Base-by-base conservation (phyloP, 83 land plant species). In the Larix sibirica region DNA sequence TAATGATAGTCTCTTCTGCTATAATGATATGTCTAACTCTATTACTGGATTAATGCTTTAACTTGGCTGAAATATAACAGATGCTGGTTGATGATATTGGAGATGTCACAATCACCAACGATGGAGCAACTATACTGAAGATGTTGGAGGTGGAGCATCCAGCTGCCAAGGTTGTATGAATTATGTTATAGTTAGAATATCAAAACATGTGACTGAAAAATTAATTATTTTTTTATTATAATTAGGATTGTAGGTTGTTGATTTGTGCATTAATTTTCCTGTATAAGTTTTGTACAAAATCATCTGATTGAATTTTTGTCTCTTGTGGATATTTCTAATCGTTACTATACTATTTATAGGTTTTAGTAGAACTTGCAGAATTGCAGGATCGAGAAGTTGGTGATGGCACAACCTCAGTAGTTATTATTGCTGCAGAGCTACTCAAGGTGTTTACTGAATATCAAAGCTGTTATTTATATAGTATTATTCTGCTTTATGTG, bases 1-100 rank as follows among this genome's bases (percentile, higher is more conserved):
- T 33, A 2, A 1, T 33, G 36, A 50, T 1, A 50, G 56, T 50
- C 56, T 10, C 56, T 50, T 50, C 56, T 50, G 12, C 56, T 50
- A 50, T 2, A 33, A 33, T 33, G 10, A 50, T 10, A 50, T 2
- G 5, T 73, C 18, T 42, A 1, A 73, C 77, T 14, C 20, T n/a
- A 0, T n/a, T 40, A 38, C 38, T 73, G 77, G 56, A 20, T n/a
- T 73, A n/a, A 73, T 42, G 56, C 77, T 73, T 44, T 73, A 73
- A 73, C 26, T 33, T 42, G 76, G 24, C 14, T 44, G 13, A n/a
- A 44, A 73, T 73, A n/a, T 40, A 38, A 60, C 90, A 97, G 99
- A 97, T 97, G 99, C 88, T 97, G 8, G 99, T 96, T 33, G 99
- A 97, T 89, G 99, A 97, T 56, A 96, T 94, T 85, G 99, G 99